These are phyloP conservation scores for Ophiocordyceps australis DNA, from an alignment of 2,329 filamentous ascomycete species.

Conservation along the genomic window DNA sequence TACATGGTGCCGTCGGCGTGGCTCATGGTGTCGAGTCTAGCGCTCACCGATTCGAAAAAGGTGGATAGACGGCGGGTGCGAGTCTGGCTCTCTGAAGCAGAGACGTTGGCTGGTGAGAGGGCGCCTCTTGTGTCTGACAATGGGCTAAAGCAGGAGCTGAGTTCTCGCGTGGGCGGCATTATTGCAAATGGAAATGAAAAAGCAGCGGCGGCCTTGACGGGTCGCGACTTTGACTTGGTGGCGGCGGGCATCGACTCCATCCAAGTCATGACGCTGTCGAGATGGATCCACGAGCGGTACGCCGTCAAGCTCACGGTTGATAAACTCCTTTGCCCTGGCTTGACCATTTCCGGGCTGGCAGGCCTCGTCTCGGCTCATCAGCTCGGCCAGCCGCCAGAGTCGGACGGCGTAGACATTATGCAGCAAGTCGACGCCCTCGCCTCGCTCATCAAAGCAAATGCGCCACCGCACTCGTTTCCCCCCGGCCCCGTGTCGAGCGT, in stretches of 20 bases:
- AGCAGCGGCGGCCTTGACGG: neutral
- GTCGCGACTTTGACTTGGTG: neutral
- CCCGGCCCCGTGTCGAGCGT: neutral
- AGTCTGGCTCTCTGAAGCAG: neutral
- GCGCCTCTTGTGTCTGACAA: neutral
- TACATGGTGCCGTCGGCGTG: slow-evolving; percentile 1
- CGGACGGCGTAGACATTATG: neutral
- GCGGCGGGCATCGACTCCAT: slow-evolving; percentile 1
- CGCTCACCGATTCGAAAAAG: slow-evolving; percentile 1
- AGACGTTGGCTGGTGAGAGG: no score
- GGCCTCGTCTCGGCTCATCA: neutral
- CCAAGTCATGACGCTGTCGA: slow-evolving; percentile 1
- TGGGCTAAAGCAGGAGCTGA: neutral
- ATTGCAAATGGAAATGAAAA: neutral
- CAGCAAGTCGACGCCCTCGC: neutral
- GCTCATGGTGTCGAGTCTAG: neutral
- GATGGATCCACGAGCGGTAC: neutral
- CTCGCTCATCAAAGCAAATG: neutral
- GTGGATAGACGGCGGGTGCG: slow-evolving; percentile 1
- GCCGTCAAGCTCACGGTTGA: neutral
- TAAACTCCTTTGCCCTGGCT: neutral
- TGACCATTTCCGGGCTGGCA: slow-evolving; percentile 1
- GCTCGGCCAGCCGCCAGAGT: neutral
- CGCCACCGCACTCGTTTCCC: no score
- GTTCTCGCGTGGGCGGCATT: neutral